Evolutionary conservation across 805 yeast genomes (phyloP), one percentile per base, ranked within the genome.

Genomic region (Cyberlindnera americana): DNA sequence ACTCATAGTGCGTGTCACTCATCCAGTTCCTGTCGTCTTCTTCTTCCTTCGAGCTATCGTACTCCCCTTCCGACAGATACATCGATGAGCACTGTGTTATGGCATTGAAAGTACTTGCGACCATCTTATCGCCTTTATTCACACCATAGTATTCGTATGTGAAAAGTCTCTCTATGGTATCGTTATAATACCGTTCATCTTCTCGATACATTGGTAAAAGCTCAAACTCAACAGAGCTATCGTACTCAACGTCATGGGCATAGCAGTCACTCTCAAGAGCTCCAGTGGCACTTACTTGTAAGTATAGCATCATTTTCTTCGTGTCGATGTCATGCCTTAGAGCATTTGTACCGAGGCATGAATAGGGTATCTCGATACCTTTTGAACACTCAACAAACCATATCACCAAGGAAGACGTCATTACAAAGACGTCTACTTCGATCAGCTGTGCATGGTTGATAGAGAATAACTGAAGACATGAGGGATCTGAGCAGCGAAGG

Each of bases 51-150:
- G 27, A 16, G 15, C 34, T 31, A 10, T 19, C 41, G 11, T 17
- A 27, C n/a, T 44, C 43, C 4, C 22, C 27, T 9, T 37, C 49
- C 2, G 37, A 26, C 6, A 22, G 15, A 18, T 36, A 49, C 19
- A 56, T 38, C 5, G 50, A 41, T 0, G 46, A 47, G 30, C 72
- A 69, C 22, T 54, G 52, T 3, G 64, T 54, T 14, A 69, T 36
- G 4, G 70, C 69, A 14, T 57, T 53, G 44, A 62, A 66, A 18
- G 70, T 61, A 37, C 57, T 59, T 11, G 46, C 49, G 2, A 69
- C 65, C 59, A 67, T 45, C 16, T 59, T 61, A 33, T 66, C 66
- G 5, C 72, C 71, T 43, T 64, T 55, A 39, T 66, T 67, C 13
- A 60, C 51, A 0, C 73, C 73, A 50, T 66, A 66, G 41, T 55